Percentiles rank a stretch among this genome's conserved stretches.
phyloP scores from a whole-genome alignment of 2,329 filamentous ascomycete genomes.

The Stromatinia cepivora region DNA sequence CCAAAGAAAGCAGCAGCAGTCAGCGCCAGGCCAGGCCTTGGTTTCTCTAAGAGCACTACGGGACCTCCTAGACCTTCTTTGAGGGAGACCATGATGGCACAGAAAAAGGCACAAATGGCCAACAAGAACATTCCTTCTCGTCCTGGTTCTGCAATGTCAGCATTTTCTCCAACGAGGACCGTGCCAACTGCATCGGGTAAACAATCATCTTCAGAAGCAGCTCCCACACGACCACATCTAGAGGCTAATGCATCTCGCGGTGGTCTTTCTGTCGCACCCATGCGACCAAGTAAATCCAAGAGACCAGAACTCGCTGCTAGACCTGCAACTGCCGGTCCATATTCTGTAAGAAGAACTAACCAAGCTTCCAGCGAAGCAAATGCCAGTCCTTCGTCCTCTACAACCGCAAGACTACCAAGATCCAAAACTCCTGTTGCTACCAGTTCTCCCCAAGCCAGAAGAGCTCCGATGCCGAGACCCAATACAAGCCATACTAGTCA shows the following conservation, averaged over 20 bases:
- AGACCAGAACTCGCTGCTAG: constrained; percentile 57
- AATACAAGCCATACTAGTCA: constrained; percentile 42
- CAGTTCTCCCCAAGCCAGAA: constrained; percentile 42
- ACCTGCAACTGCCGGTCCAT: constrained; percentile 65
- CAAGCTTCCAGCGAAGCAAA: constrained; percentile 36
- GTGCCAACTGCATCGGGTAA: constrained; percentile 41
- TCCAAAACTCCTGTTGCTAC: constrained; percentile 51
- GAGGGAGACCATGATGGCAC: constrained; percentile 80
- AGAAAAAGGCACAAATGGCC: constrained; percentile 64
- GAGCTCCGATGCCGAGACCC: constrained; percentile 33
- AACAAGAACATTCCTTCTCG: constrained; percentile 55
- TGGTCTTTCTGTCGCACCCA: constrained; percentile 63
- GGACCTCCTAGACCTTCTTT: constrained; percentile 62
- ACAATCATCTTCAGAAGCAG: constrained; percentile 42
- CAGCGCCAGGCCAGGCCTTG: constrained; percentile 54
- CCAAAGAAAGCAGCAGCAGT: constrained; percentile 56
- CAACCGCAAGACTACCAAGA: constrained; percentile 46
- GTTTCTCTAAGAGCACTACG: constrained; percentile 64
- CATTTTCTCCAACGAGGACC: constrained; percentile 55
- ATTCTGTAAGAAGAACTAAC: constrained; percentile 54
- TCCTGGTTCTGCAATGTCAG: constrained; percentile 64
- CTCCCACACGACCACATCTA: constrained; percentile 47
- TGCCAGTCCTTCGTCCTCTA: constrained; percentile 40
- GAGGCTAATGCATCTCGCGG: constrained; percentile 47
- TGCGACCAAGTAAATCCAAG: constrained; percentile 56